Base-by-base conservation (phyloP, 2,329 filamentous ascomycete genomes). In the Dactylonectria macrodidyma region DNA sequence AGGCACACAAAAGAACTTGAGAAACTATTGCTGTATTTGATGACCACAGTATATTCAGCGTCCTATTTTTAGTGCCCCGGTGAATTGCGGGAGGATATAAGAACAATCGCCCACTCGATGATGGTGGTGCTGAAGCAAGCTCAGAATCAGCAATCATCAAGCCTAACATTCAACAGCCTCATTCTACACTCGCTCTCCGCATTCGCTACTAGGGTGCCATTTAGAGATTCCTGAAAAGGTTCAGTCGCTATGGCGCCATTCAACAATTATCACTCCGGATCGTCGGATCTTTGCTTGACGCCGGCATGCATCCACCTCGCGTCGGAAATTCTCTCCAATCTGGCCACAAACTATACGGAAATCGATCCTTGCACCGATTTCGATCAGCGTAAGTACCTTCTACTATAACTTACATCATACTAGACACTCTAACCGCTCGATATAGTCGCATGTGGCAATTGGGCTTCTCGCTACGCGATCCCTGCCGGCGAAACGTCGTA, bases 361-460 rank as follows among this genome's bases (percentile, higher is more conserved):
- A 82, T 93, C 46, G 90, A 93, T 75, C 88, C 92, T 1, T 94
- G 92, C 73, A 86, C 84, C n/a, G 81, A 93, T 74, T 94, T 94
- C 67, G 89, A 92, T 67, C 84, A 90, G 76, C 86, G 90, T 63
- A 38, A 50, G 66, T 22, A 2, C 0, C 24, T 19, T n/a, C 26
- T 9, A n/a, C 65, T 51, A 41, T 24, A 89, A 90, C 22, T 93
- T 16, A 7, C 9, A 38, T 3, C 30, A 4, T 5, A 3, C 34
- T n/a, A 6, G 14, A n/a, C 34, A 50, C 7, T 14, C 51, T 61
- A 52, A 61, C 22, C 7, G n/a, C 10, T 33, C 5, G 3, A 30
- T 1, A 8, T 22, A 65, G 62, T 61, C 24, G 52, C 48, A 1
- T 65, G 91, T 73, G 90, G 89, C 62, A 91, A 91, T 11, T 93